Evolutionary conservation across 2,329 filamentous ascomycete genomes (phyloP).

Genomic region (Penicillium sp.): DNA sequence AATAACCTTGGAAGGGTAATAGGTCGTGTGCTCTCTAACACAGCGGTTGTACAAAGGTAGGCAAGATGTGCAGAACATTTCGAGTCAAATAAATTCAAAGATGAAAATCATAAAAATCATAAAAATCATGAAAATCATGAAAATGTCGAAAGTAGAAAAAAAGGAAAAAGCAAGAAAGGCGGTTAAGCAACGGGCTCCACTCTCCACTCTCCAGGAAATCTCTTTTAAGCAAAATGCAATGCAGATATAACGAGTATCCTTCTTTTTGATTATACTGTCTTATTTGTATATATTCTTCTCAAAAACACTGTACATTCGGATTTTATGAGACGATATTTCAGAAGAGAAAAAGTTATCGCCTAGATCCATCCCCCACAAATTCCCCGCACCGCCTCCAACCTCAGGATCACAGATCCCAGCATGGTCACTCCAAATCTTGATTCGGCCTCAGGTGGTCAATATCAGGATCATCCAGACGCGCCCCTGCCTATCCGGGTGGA

Average conservation of each 20-base stretch:
- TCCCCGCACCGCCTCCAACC: constrained; percentile 2
- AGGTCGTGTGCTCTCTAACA: no score
- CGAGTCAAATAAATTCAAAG: neutral
- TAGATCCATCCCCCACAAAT: constrained; percentile 1
- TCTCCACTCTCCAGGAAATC: neutral
- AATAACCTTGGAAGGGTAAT: no score
- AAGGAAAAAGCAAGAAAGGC: neutral
- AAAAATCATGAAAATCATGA: neutral
- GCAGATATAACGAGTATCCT: neutral
- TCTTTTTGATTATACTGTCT: neutral
- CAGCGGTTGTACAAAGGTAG: no score
- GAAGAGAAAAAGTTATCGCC: neutral
- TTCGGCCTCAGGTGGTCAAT: neutral
- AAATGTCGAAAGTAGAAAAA: neutral
- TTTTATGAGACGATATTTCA: neutral
- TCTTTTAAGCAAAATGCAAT: neutral
- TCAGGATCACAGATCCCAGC: neutral
- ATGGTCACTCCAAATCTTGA: neutral
- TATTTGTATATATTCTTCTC: neutral
- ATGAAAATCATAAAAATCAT: neutral
- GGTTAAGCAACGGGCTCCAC: neutral
- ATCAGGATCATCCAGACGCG: constrained; percentile 18
- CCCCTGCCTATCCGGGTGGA: constrained; percentile 10
- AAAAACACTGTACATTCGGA: neutral
- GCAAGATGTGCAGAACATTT: neutral